Percentiles rank a stretch among this genome's conserved stretches.
phyloP scores from a whole-genome alignment of 257 asterid species.

The Scutellaria barbata region DNA sequence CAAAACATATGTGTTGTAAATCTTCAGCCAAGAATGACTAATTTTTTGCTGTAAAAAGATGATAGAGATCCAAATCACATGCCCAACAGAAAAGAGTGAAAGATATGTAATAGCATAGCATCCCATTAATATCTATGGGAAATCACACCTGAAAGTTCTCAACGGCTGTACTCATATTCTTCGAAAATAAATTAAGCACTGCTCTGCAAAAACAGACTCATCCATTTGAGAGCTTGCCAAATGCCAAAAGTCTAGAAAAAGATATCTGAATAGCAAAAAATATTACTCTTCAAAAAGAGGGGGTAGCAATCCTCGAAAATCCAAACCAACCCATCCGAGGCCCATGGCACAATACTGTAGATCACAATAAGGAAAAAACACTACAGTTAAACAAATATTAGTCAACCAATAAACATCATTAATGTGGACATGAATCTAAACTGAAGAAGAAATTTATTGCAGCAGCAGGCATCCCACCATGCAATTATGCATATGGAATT shows the following conservation, averaged over 20 bases:
- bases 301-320: conserved; percentile 93
- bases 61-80: conserved; percentile 19
- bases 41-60: conserved; percentile 18
- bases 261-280: conserved; percentile 23
- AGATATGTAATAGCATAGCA: conserved; percentile 14
- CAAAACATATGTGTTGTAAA: conserved; percentile 36
- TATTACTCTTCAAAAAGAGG: conserved; percentile 97
- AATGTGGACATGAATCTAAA: conserved; percentile 24
- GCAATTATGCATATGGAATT: conserved; percentile 21
- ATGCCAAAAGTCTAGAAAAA: conserved; percentile 8
- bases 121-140: conserved; percentile 8
- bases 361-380: conserved; percentile 37
- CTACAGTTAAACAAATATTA: neutral
- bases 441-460: neutral
- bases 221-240: conserved; percentile 36
- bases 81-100: conserved; percentile 24
- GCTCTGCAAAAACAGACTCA: conserved; percentile 65
- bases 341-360: conserved; percentile 95
- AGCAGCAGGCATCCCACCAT: conserved; percentile 6
- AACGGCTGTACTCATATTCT: conserved; percentile 90
- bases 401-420: conserved; percentile 14
- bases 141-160: conserved; percentile 86
- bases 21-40: conserved; percentile 33
- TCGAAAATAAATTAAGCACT: conserved; percentile 78
- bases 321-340: conserved; percentile 97